These are phyloP conservation scores for Dorcoceras hygrometricum DNA, from an alignment of 257 asterid genomes.

Conservation along the genomic window DNA sequence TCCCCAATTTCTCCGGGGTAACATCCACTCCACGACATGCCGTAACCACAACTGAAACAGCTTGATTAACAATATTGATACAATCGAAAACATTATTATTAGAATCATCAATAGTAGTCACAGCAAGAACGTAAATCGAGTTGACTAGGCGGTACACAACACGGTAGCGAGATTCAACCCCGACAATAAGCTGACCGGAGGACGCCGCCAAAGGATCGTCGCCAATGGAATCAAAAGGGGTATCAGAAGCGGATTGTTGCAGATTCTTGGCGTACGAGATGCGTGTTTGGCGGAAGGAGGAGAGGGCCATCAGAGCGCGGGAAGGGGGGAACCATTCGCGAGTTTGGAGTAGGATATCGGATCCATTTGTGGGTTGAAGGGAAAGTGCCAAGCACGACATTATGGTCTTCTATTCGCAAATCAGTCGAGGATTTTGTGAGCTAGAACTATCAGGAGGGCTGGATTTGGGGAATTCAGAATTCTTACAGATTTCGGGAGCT, in stretches of 20 bases:
- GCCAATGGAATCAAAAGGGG: conserved; percentile 59
- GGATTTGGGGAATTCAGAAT: conserved; percentile 1
- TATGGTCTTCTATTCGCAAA: not conserved
- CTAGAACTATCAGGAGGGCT: not conserved
- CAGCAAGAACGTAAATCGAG: conserved; percentile 82
- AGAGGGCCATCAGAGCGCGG: conserved; percentile 87
- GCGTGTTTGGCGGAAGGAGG: conserved; percentile 86
- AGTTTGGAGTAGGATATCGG: conserved; percentile 87
- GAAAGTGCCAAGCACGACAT: conserved; percentile 92
- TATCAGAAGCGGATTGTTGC: conserved; percentile 40
- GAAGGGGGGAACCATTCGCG: conserved; percentile 99
- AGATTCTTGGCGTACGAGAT: conserved; percentile 60
- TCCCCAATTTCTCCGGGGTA: conserved; percentile 84
- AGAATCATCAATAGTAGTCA: conserved; percentile 76
- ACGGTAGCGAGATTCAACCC: conserved; percentile 78
- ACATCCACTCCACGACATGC: conserved; percentile 98
- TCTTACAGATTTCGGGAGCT: not conserved
- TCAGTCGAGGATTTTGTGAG: conserved; percentile 1
- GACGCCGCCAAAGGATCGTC: conserved; percentile 96
- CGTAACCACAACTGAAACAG: conserved; percentile 82
- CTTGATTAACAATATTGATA: conserved; percentile 77
- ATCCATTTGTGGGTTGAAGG: conserved; percentile 87
- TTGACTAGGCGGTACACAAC: conserved; percentile 88
- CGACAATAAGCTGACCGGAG: conserved; percentile 90
- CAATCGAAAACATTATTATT: conserved; percentile 89